Evolutionary conservation across 306 rosid species (phyloP).

Genomic region (Boehmeria nivea): DNA sequence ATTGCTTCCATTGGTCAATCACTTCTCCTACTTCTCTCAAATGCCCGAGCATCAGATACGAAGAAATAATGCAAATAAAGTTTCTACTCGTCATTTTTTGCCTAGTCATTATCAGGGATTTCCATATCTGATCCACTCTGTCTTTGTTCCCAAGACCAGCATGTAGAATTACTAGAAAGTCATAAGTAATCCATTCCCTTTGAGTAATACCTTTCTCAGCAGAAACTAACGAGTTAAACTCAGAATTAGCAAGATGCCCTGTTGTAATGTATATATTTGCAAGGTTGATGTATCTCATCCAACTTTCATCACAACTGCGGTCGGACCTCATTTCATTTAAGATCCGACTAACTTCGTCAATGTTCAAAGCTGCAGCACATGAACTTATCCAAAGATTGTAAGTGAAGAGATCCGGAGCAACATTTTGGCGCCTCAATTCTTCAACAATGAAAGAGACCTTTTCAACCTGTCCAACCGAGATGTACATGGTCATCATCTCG

Average conservation of each 20-base stretch:
- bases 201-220: slow-evolving; percentile 62
- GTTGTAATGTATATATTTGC: slow-evolving; percentile 46
- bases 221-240: slow-evolving; percentile 51
- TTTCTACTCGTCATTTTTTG: slow-evolving; percentile 84
- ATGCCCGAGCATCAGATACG: slow-evolving; percentile 73
- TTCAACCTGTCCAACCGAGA: slow-evolving; percentile 79
- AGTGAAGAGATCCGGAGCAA: slow-evolving; percentile 74
- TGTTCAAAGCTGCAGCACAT: slow-evolving; percentile 60
- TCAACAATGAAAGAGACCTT: slow-evolving; percentile 65
- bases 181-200: slow-evolving; percentile 86
- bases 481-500: slow-evolving; percentile 92
- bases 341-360: slow-evolving; percentile 53
- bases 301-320: slow-evolving; percentile 49
- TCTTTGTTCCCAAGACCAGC: slow-evolving; percentile 69
- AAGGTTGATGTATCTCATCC: slow-evolving; percentile 65
- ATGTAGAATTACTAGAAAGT: slow-evolving; percentile 80
- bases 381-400: slow-evolving; percentile 93
- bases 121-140: slow-evolving; percentile 80
- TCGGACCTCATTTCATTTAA: slow-evolving; percentile 60
- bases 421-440: slow-evolving; percentile 55
- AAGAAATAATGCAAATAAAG: slow-evolving; percentile 60
- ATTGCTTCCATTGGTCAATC: slow-evolving; percentile 80
- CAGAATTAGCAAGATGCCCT: slow-evolving; percentile 48
- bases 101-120: slow-evolving; percentile 65
- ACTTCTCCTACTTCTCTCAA: slow-evolving; percentile 61